phyloP scores from a whole-genome alignment of 2,329 filamentous ascomycete species.

The Penicillium rolfsii region DNA sequence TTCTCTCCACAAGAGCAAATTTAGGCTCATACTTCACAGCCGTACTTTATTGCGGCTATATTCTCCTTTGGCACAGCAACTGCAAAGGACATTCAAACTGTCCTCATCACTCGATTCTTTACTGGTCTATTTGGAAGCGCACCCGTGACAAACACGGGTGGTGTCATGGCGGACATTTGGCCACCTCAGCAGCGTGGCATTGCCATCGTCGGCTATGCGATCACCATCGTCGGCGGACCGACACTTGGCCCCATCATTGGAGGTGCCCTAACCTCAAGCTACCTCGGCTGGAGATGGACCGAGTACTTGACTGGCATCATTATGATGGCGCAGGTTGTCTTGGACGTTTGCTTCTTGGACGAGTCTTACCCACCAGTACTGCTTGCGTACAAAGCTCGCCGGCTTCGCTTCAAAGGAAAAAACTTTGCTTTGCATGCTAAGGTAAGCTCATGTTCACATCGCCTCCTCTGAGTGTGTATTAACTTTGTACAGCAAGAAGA shows the following conservation, averaged over 20 bases:
- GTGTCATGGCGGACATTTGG: slow-evolving; percentile 65
- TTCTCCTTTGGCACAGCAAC: slow-evolving; percentile 64
- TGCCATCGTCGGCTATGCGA: slow-evolving; percentile 62
- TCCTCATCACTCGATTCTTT: slow-evolving; percentile 64
- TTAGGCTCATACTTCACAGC: slow-evolving; percentile 26
- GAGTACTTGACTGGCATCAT: slow-evolving; percentile 58
- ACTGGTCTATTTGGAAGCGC: slow-evolving; percentile 61
- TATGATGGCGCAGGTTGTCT: slow-evolving; percentile 51
- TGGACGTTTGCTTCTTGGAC: slow-evolving; percentile 59
- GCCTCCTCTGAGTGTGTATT: background rate
- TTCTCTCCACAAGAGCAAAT: background rate
- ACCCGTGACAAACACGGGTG: slow-evolving; percentile 66
- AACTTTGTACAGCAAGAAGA: slow-evolving; percentile 5
- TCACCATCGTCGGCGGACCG: slow-evolving; percentile 53
- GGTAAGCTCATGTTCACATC: background rate
- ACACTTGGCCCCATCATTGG: slow-evolving; percentile 47
- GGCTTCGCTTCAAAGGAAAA: slow-evolving; percentile 53
- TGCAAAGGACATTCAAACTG: slow-evolving; percentile 62
- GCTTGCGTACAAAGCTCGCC: slow-evolving; percentile 59
- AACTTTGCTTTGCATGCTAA: slow-evolving; percentile 16
- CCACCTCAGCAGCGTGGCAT: slow-evolving; percentile 58
- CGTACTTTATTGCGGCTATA: slow-evolving; percentile 54
- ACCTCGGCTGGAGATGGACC: slow-evolving; percentile 43
- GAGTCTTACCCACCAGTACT: slow-evolving; percentile 63
- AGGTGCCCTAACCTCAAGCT: slow-evolving; percentile 46